Conservation (phyloP, 768 basidiomycete genomes). For the Collybiopsis luxurians region DNA sequence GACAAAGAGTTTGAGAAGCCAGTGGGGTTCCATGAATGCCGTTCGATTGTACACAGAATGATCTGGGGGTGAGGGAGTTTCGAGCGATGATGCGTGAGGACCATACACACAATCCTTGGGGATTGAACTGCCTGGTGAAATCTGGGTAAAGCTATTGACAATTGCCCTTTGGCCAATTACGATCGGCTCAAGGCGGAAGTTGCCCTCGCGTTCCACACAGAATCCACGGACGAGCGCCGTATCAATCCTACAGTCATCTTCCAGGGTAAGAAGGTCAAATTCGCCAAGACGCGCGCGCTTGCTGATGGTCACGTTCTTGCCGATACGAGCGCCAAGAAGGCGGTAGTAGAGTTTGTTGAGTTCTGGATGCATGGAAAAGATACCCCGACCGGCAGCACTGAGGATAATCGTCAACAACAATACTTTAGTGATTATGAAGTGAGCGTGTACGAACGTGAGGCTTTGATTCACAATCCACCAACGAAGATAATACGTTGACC, state of each 20-base stretch:
- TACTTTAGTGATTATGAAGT: not conserved
- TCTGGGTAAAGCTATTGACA: slow-evolving; percentile 42
- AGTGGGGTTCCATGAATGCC: slow-evolving; percentile 26
- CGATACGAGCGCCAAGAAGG: slow-evolving; percentile 42
- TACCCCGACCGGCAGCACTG: slow-evolving; percentile 37
- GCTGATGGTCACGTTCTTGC: slow-evolving; percentile 36
- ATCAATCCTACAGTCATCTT: slow-evolving; percentile 44
- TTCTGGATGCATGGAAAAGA: slow-evolving; percentile 37
- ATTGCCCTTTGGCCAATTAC: slow-evolving; percentile 35
- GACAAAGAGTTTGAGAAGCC: slow-evolving; percentile 31
- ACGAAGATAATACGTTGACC: slow-evolving; percentile 39
- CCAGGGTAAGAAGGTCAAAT: slow-evolving; percentile 40
- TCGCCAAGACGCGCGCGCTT: slow-evolving; percentile 39
- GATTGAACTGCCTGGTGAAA: slow-evolving; percentile 39
- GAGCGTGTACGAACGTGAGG: slow-evolving; percentile 23
- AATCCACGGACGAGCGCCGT: slow-evolving; percentile 39
- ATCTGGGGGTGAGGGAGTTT: slow-evolving; percentile 31
- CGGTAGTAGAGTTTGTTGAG: slow-evolving; percentile 41
- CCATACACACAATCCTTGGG: slow-evolving; percentile 37
- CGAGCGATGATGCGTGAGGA: slow-evolving; percentile 44
- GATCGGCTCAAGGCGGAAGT: slow-evolving; percentile 37
- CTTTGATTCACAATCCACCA: slow-evolving; percentile 44
- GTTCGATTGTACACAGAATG: slow-evolving; percentile 41
- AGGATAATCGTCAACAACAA: not conserved
- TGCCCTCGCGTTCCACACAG: slow-evolving; percentile 43